Evolutionary conservation across 306 rosid species (phyloP).

Genomic region (Dicorynia guianensis): DNA sequence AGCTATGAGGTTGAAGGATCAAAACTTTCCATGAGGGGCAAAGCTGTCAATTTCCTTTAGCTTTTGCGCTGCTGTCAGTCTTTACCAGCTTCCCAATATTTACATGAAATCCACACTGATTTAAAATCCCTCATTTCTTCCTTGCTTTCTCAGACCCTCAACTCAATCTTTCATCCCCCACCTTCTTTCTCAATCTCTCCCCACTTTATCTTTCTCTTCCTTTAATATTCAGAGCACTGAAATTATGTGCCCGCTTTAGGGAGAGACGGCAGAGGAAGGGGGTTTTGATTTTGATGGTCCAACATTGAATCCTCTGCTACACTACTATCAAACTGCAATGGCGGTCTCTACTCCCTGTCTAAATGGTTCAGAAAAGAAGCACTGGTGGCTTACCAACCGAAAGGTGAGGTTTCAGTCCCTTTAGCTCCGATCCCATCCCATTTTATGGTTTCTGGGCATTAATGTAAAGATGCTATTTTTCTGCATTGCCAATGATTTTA

Average conservation of each 20-base stretch:
- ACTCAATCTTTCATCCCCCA: neutral
- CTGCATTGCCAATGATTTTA: neutral
- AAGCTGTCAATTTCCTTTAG: conserved; percentile 56
- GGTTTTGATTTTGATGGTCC: conserved; percentile 41
- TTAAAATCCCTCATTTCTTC: conserved; percentile 46
- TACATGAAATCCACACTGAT: conserved; percentile 30
- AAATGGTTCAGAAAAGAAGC: conserved; percentile 68
- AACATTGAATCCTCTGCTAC: conserved; percentile 35
- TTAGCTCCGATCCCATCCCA: neutral
- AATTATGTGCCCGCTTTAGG: conserved; percentile 40
- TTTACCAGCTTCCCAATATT: neutral
- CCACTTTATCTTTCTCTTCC: conserved; percentile 15
- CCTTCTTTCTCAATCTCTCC: neutral
- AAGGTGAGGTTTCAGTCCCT: conserved; percentile 58
- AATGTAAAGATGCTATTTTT: neutral
- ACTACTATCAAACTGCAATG: conserved; percentile 50
- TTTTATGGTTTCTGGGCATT: too few species aligned
- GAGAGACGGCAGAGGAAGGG: conserved; percentile 19
- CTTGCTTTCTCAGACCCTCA: conserved; percentile 31
- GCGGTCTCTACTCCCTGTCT: conserved; percentile 55
- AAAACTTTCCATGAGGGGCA: conserved; percentile 57
- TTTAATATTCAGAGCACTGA: conserved; percentile 3
- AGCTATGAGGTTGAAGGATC: conserved; percentile 72
- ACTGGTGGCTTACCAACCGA: conserved; percentile 95
- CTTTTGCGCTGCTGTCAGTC: conserved; percentile 17